Evolutionary conservation across 352 stramenopile species (phyloP), one percentile per base, ranked within the genome.

Genomic region (Phytopythium sindhum): DNA sequence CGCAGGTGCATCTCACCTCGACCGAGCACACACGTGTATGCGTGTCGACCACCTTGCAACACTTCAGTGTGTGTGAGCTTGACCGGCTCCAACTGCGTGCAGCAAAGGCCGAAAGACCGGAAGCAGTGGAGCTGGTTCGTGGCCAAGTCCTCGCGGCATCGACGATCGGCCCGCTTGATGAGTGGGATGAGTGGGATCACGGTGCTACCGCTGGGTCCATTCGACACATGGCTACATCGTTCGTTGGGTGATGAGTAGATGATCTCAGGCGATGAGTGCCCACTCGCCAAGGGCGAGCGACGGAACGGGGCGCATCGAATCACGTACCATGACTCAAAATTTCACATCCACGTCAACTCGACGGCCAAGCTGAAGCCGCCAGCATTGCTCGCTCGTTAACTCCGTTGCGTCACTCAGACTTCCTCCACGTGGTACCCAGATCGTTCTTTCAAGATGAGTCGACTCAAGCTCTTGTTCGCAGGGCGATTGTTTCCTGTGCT

Each of bases 401-500:
- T 55, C 6, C 48, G 21, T 37, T 17, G 24, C 24, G 12, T 9
- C 45, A 33, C 45, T 53, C 23, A 14, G 24, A 9, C 14, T 53
- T 33, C 45, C 33, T 33, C 45, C 45, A 10, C 45, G 45, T 31
- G n/a, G 10, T 15, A 23, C 8, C n/a, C 2, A 51, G n/a, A 23
- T 26, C 42, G 14, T 28, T 26, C 12, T 6, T 37, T 45, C 29
- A 33, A 39, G 31, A 58, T 29, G 52, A 29, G 4, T 1, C 37
- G 4, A 3, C 28, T 58, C 29, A 4, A 39, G 5, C n/a, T 9
- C 10, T 31, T 80, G 19, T 66, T 78, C 26, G 77, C 70, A 6
- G 33, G 71, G 14, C 37, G 90, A 14, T 89, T 91, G 47, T 76
- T 67, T 10, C 10, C 86, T 3, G 72, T 70, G 0, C 62, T 93